phyloP scores from a whole-genome alignment of 345 rosid species.

The Arabidopsis suecica region DNA sequence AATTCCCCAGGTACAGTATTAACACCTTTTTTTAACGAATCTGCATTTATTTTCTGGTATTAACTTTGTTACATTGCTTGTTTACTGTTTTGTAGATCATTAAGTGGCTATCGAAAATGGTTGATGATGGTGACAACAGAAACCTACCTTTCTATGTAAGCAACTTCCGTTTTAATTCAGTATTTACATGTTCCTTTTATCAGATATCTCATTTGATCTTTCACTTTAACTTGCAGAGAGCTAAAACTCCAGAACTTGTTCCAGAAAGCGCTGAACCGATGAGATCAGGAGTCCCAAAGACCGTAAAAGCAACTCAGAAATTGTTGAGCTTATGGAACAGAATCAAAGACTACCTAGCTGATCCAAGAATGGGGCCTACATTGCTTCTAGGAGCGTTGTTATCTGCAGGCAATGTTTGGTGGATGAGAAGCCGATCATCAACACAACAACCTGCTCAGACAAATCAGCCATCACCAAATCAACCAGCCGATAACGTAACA shows the following conservation, averaged over 20 bases:
- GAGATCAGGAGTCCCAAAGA: slow-evolving; percentile 67
- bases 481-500: slow-evolving; percentile 51
- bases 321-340: slow-evolving; percentile 41
- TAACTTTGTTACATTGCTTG: slow-evolving; percentile 16
- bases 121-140: slow-evolving; percentile 83
- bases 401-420: slow-evolving; percentile 71
- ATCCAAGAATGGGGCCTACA: slow-evolving; percentile 85
- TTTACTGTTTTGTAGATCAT: slow-evolving; percentile 58
- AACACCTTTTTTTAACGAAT: slow-evolving; percentile 13
- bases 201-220: slow-evolving; percentile 20
- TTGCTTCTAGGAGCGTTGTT: slow-evolving; percentile 81
- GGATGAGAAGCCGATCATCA: slow-evolving; percentile 62
- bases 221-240: slow-evolving; percentile 56
- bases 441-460: slow-evolving; percentile 49
- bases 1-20: slow-evolving; percentile 60
- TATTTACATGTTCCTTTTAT: slow-evolving; percentile 8
- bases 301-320: slow-evolving; percentile 64
- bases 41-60: neutral
- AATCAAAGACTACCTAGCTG: slow-evolving; percentile 57
- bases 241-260: slow-evolving; percentile 80
- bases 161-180: neutral
- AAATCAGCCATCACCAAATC: slow-evolving; percentile 45
- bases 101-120: slow-evolving; percentile 74
- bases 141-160: slow-evolving; percentile 83
- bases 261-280: slow-evolving; percentile 78